phyloP scores from a whole-genome alignment of 1,284 basidiomycete genomes.

The Naganishia cerealis region DNA sequence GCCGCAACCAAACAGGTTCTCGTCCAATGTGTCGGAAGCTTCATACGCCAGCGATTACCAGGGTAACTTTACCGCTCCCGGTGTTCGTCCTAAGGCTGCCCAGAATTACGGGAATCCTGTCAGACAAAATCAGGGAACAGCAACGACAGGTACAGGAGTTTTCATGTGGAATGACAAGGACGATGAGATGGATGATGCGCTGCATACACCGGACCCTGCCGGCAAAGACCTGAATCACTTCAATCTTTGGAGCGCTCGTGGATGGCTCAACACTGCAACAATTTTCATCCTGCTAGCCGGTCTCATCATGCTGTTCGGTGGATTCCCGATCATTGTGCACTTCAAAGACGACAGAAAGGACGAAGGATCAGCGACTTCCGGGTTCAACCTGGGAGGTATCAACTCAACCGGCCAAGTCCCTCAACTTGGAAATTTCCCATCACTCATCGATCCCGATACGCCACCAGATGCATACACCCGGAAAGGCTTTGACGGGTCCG shows the following conservation, averaged over 20 bases:
- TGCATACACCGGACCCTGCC: constrained; percentile 59
- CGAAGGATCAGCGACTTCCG: constrained; percentile 48
- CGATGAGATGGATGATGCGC: constrained; percentile 58
- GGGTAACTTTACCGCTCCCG: constrained; percentile 24
- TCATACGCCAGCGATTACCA: constrained; percentile 33
- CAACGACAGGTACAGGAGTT: constrained; percentile 24
- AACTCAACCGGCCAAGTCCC: constrained; percentile 69
- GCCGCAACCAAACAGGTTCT: constrained; percentile 29
- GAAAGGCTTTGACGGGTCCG: constrained; percentile 65
- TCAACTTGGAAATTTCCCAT: constrained; percentile 61
- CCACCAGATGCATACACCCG: constrained; percentile 62
- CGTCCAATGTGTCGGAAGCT: constrained; percentile 31
- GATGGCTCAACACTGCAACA: constrained; percentile 60
- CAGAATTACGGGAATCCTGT: constrained; percentile 2
- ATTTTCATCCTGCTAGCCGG: constrained; percentile 53
- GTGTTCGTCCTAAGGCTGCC: constrained; percentile 9
- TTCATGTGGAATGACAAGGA: constrained; percentile 45
- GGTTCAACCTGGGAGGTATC: constrained; percentile 70
- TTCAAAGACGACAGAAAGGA: constrained; percentile 52
- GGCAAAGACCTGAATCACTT: constrained; percentile 57
- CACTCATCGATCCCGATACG: constrained; percentile 68
- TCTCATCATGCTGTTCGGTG: constrained; percentile 68
- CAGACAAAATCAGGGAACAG: constrained; percentile 6
- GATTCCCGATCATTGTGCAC: constrained; percentile 71
- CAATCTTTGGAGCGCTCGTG: constrained; percentile 45